Base-by-base conservation (phyloP, 1,139 yeast species). In the Scheffersomyces insectosa region DNA sequence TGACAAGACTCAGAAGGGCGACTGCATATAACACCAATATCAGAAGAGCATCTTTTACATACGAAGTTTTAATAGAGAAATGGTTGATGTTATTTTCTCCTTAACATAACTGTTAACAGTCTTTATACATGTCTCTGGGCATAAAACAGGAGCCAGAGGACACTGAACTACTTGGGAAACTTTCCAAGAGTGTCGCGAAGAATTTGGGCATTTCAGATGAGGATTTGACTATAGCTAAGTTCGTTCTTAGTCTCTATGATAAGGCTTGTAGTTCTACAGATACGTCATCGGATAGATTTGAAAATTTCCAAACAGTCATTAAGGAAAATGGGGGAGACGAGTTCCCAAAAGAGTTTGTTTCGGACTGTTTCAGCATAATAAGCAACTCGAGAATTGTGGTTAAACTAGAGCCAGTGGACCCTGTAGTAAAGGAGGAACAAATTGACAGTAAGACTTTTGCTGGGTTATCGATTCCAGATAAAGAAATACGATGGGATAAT, bases 311-410 rank as follows among this genome's bases (percentile, higher is more conserved):
- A 33, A 50, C 60, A n/a, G 65, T 69, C 14, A 62, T 85, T 41
- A 60, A 64, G 12, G 80, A 73, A 8, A 77, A 83, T 57, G 93
- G 89, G 0, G 88, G 87, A 14, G 85, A 79, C n/a, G 74, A 67
- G 9, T 79, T 86, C 46, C 75, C 83, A 0, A 62, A 56, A 4
- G 65, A 55, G 47, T 74, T 81, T 47, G 59, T 82, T 2, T 60
- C 60, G 11, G 68, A 69, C 32, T 59, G 65, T 8, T 65, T 67
- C 45, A 64, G 67, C 5, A 42, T 65, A 6, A 34, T 55, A 11
- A 43, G 42, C 7, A 62, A 60, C 41, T 66, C 34, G 70, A 2
- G 51, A 49, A 13, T 60, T 61, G 45, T 8, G 16, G 13, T 27
- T 36, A 41, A 46, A 13, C 28, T 30, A 30, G 44, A 33, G 36